phyloP scores from a whole-genome alignment of 2,329 filamentous ascomycete species.

The Sarocladiaceae sp. region DNA sequence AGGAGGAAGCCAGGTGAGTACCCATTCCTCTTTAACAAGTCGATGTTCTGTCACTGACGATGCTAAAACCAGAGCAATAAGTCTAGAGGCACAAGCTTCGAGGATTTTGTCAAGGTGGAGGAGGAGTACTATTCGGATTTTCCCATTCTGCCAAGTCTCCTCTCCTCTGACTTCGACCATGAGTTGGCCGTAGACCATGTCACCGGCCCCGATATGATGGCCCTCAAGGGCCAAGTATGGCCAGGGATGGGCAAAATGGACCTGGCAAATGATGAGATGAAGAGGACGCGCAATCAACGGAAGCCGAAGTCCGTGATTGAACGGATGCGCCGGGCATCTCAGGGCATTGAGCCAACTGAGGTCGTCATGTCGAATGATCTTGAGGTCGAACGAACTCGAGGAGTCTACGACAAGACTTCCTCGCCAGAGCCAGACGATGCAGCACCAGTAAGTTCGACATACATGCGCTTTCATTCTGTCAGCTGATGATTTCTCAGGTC shows the following conservation, averaged over 20 bases:
- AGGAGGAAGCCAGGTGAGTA: not conserved
- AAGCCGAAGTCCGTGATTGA: conserved; percentile 69
- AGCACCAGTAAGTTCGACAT: conserved; percentile 35
- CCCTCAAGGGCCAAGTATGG: conserved; percentile 68
- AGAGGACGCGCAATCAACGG: conserved; percentile 71
- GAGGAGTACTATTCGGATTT: conserved; percentile 22
- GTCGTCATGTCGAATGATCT: conserved; percentile 55
- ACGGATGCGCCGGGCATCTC: conserved; percentile 61
- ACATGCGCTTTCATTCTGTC: not conserved
- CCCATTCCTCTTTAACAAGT: not conserved
- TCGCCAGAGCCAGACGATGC: conserved; percentile 37
- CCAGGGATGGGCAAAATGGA: conserved; percentile 81
- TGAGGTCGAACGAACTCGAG: conserved; percentile 45
- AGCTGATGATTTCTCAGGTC: conserved; percentile 11
- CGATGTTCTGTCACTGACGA: not conserved
- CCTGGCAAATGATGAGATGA: conserved; percentile 69
- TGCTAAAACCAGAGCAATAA: not conserved
- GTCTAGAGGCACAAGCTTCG: not conserved
- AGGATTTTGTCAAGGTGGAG: conserved; percentile 22
- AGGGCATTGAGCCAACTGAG: conserved; percentile 60
- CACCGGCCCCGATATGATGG: conserved; percentile 24
- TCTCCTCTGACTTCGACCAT: conserved; percentile 22
- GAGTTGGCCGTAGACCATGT: conserved; percentile 13
- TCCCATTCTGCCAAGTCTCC: conserved; percentile 23
- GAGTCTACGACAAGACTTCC: conserved; percentile 52